Base-by-base conservation (phyloP, 2,329 filamentous ascomycete genomes). In the Cytospora piceicola region DNA sequence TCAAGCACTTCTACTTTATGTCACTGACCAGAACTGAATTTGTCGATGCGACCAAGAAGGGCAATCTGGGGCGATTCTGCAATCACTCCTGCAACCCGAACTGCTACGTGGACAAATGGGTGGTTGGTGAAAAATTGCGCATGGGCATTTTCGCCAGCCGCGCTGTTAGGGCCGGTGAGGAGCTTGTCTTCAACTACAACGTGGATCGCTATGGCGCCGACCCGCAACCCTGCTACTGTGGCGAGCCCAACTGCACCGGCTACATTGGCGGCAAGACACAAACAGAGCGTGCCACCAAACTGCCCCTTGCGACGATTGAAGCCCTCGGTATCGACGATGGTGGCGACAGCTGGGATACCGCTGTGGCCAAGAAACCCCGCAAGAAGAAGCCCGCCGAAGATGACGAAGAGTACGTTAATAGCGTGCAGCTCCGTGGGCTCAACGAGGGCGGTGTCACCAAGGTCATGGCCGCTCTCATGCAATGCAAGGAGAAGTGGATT, bases 1-100 rank as follows among this genome's bases (percentile, higher is more conserved):
- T 99, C 83, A 97, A 96, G 77, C 95, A 99, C 79, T 99, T 99
- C 77, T 99, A 99, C 79, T 99, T 99, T 82, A 99, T 99, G 95
- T 98, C 95, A 32, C 88, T 99, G 68, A 96, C 88, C 75, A 96
- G 96, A 77, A 92, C 89, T 73, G 95, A 98, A 77, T 99, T 98
- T 75, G 93, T 99, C 66, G 95, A 99, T 79, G 95, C 95, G 27
- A 99, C 95, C 12, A 96, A 95, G 76, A 96, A 93, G 76, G 95
- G 95, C 59, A 98, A 98, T 71, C 85, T 99, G 7, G 95, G 94
- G 60, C 90, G 95, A 34, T 99, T 99, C 75, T 99, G 95, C 85
- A 99, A 99, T 74, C 95, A 99, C 77, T 98, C 95, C 11, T 99
- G 95, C 84, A 97, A 95, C 76, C 95, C 95, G 22, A 99, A 99